Base-by-base conservation (phyloP, 1,139 yeast genomes). In the Debaryomyces singareniensis region DNA sequence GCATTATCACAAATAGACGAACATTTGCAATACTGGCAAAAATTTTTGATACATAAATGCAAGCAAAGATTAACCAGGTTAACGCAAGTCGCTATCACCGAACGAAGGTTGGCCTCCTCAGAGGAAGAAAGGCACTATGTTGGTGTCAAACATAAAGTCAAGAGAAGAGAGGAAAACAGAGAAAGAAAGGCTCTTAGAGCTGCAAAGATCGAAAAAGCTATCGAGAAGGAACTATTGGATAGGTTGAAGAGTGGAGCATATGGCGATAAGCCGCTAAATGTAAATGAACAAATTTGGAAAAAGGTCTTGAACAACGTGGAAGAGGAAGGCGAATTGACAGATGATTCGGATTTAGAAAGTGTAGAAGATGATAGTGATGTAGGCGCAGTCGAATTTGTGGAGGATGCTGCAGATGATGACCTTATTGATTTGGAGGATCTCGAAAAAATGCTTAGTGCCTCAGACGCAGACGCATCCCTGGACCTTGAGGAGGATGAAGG, bases 231-330 rank as follows among this genome's bases (percentile, higher is more conserved):
- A 59, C 71, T 91, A 43, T 69, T 91, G 48, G 96, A 89, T 33
- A 78, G 98, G 61, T 74, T 91, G 48, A 91, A 91, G 75, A 79
- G 91, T 54, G 98, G 98, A 39, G 97, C 97, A 5, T 91, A 91
- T 51, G 98, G 98, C 39, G 97, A 91, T 51, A 85, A 89, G 55
- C 98, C 98, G 35, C 69, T 91, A 51, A 91, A 91, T 51, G 98
- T 91, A 26, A 97, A 91, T 47, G 96, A 89, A 51, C 80, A 79
- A 61, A 78, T 91, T 38, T 91, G 98, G 98, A 81, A 82, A 71
- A 85, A 78, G 63, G 94, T 91, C 15, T 73, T 91, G 63, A 86
- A 91, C 42, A 77, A 74, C 42, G 78, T 80, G 45, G 79, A 72
- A 39, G 12, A 7, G n/a, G 72, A 71, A 29, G 61, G 61, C 29